A percentile compares a stretch with the other conserved stretches of the same genome.
phyloP scores from a whole-genome alignment of 306 rosid species.

The Ormosia emarginata region DNA sequence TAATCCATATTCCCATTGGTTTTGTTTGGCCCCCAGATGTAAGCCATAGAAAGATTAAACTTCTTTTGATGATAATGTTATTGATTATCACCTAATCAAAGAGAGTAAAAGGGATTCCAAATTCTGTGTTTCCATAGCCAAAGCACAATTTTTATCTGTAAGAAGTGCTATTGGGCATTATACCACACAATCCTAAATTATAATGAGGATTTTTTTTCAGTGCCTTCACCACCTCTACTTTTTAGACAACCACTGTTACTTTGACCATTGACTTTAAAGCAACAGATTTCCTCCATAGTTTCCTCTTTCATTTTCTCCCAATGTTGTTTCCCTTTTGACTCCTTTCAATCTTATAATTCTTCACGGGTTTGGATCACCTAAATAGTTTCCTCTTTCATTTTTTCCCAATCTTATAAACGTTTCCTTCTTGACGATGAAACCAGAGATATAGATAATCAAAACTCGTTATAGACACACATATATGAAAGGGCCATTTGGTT shows the following conservation, averaged over 20 bases:
- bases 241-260: slow-evolving; percentile 20
- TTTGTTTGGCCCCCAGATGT: slow-evolving; percentile 4
- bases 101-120: slow-evolving; percentile 34
- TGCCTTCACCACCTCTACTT: slow-evolving; percentile 23
- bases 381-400: too few relatives aligned
- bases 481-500: too few relatives aligned
- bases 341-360: not conserved
- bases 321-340: not conserved
- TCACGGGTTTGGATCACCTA: not conserved
- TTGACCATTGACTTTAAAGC: slow-evolving; percentile 5
- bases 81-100: slow-evolving; percentile 13
- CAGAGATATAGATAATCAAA: not conserved
- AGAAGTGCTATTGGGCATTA: slow-evolving; percentile 23
- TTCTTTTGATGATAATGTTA: slow-evolving; percentile 24
- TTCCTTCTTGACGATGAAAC: not conserved
- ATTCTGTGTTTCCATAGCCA: slow-evolving; percentile 17
- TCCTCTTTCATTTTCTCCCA: not conserved
- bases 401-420: too few relatives aligned
- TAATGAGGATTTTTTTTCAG: not conserved
- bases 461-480: not conserved
- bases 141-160: slow-evolving; percentile 16
- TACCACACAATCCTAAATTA: slow-evolving; percentile 13
- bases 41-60: slow-evolving; percentile 11
- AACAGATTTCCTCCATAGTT: not conserved
- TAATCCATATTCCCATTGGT: slow-evolving; percentile 18